These are phyloP conservation scores for Penicillium sp. DNA, from an alignment of 2,329 filamentous ascomycete species.

Conservation along the genomic window DNA sequence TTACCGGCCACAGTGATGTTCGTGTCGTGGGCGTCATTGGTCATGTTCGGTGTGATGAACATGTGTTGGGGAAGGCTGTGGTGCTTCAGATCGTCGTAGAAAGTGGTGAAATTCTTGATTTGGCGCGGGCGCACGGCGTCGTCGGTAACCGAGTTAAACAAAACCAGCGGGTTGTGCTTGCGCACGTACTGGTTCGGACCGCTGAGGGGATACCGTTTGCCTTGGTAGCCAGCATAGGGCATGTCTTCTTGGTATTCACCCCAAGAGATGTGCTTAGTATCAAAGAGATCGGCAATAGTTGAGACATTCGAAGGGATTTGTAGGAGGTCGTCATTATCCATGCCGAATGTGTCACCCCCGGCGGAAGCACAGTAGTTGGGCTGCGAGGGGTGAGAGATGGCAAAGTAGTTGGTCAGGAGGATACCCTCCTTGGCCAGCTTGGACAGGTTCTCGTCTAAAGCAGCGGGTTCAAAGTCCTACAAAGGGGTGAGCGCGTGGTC, in stretches of 20 bases:
- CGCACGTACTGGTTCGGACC: constrained; percentile 68
- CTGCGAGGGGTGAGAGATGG: constrained; percentile 62
- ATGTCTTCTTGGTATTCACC: constrained; percentile 68
- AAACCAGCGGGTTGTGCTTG: constrained; percentile 64
- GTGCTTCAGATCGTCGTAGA: constrained; percentile 57
- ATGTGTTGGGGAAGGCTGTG: constrained; percentile 61
- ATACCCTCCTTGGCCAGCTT: constrained; percentile 46
- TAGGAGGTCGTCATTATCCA: constrained; percentile 58
- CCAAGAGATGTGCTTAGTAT: constrained; percentile 58
- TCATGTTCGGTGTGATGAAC: constrained; percentile 46
- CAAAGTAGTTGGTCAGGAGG: constrained; percentile 52
- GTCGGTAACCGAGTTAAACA: constrained; percentile 57
- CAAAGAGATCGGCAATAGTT: constrained; percentile 60
- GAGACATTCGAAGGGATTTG: constrained; percentile 54
- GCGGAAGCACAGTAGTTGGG: constrained; percentile 65
- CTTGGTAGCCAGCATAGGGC: constrained; percentile 67
- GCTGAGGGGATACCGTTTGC: constrained; percentile 54
- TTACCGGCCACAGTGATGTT: constrained; percentile 58
- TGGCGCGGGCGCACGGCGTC: constrained; percentile 53
- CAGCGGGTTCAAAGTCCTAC: constrained; percentile 54
- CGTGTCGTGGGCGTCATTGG: constrained; percentile 66
- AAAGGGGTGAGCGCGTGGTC: constrained; percentile 32
- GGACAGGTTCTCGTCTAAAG: constrained; percentile 44
- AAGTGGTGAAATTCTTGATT: constrained; percentile 65
- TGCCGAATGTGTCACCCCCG: constrained; percentile 64